Evolutionary conservation across 441 rosid species (phyloP).

Genomic region (Erysimum pusillum): DNA sequence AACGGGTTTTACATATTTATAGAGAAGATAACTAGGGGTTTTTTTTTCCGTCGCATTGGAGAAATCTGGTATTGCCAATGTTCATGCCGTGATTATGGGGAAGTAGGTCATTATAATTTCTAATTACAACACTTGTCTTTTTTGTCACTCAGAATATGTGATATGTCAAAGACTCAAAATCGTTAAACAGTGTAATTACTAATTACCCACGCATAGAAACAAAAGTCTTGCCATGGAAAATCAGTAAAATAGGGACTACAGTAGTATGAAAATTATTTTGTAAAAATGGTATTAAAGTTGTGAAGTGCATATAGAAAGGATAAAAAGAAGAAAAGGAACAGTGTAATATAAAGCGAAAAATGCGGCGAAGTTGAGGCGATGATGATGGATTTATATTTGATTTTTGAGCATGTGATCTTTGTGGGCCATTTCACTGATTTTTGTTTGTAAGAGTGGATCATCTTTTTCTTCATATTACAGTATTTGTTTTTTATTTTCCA

Average conservation of each 20-base stretch:
- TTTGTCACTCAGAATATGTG: neutral
- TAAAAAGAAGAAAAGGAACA: too few species aligned
- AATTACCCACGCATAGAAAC: neutral
- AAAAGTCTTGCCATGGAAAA: neutral
- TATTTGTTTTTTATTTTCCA: neutral
- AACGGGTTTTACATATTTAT: conserved; percentile 21
- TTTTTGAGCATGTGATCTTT: conserved; percentile 31
- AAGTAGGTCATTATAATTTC: conserved; percentile 3
- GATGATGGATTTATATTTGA: conserved; percentile 18
- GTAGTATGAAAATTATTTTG: too few species aligned
- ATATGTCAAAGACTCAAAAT: conserved; percentile 10
- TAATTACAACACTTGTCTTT: conserved; percentile 2
- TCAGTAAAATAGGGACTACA: neutral
- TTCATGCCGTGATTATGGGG: conserved; percentile 43
- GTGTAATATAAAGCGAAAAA: too few species aligned
- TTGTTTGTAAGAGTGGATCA: neutral
- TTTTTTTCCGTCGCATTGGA: neutral
- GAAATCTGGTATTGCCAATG: conserved; percentile 18
- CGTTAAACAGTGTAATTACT: neutral
- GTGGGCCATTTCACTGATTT: conserved; percentile 31
- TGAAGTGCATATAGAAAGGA: too few species aligned
- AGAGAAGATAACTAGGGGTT: conserved; percentile 16
- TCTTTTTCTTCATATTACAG: neutral
- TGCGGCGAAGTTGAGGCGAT: too few species aligned
- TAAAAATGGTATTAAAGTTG: too few species aligned